Conservation (phyloP, 1,284 basidiomycete species). For the Dichomitus squalens region DNA sequence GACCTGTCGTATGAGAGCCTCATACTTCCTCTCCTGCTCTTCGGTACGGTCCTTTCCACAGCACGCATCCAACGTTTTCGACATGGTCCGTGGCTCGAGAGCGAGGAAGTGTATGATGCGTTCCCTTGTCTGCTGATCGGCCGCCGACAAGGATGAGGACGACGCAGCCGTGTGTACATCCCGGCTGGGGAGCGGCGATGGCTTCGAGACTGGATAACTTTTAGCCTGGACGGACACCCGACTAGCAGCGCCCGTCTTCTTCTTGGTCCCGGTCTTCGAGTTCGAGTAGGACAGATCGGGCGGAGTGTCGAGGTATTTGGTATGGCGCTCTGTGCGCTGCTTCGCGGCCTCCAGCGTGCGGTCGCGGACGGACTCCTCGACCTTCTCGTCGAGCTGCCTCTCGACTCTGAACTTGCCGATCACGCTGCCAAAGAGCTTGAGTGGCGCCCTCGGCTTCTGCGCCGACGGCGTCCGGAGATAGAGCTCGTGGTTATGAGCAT, state of each 20-base stretch:
- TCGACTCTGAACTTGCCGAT: conserved; percentile 67
- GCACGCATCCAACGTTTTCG: conserved; percentile 31
- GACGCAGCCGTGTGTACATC: background rate
- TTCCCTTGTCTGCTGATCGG: conserved; percentile 28
- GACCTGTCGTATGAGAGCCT: conserved; percentile 50
- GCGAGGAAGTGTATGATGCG: conserved; percentile 61
- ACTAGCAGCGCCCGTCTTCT: conserved; percentile 19
- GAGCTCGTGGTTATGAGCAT: conserved; percentile 58
- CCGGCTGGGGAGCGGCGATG: background rate
- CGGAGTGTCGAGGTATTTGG: conserved; percentile 50
- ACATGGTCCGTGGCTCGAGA: conserved; percentile 44
- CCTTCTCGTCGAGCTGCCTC: conserved; percentile 53
- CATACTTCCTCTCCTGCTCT: conserved; percentile 17
- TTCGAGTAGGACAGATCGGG: conserved; percentile 26
- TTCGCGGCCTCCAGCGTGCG: conserved; percentile 57
- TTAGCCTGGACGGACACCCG: conserved; percentile 5
- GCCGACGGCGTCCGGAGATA: conserved; percentile 64
- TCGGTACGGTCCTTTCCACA: conserved; percentile 19
- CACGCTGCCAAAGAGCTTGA: conserved; percentile 73
- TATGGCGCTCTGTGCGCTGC: conserved; percentile 53
- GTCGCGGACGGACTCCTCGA: conserved; percentile 57
- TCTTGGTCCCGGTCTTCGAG: conserved; percentile 36
- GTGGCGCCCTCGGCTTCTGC: conserved; percentile 57
- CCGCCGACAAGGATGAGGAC: background rate
- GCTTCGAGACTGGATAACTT: background rate